Evolutionary conservation across 1,284 basidiomycete species (phyloP).

Genomic region (Cutaneotrichosporon cutaneum): DNA sequence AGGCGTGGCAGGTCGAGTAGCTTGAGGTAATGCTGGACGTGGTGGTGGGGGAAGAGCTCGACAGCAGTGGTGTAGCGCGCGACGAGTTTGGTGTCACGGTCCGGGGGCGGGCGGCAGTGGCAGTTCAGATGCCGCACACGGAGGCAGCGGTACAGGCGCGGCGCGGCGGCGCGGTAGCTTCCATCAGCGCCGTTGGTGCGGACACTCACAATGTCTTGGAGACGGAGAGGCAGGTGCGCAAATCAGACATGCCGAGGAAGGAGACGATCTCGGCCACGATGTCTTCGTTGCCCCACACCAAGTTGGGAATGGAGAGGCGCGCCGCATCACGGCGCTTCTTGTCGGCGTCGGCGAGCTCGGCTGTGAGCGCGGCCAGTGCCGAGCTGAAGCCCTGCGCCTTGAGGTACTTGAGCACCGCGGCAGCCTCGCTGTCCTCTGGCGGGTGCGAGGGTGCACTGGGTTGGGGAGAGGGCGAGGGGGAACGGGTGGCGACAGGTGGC

Average conservation of each 20-base stretch:
- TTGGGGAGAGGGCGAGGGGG: not conserved
- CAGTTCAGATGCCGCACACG: not conserved
- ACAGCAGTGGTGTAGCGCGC: conserved; percentile 3
- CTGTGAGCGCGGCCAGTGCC: not conserved
- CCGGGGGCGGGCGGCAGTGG: not conserved
- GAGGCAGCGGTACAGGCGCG: conserved; percentile 3
- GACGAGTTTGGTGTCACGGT: not conserved
- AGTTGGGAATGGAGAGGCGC: not conserved
- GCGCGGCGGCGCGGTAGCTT: conserved; percentile 2
- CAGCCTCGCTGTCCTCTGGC: no score
- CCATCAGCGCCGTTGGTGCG: not conserved
- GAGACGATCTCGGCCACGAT: not conserved
- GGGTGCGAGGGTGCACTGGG: not conserved
- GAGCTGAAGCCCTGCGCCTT: not conserved
- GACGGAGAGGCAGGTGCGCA: not conserved
- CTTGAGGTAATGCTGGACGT: conserved; percentile 1
- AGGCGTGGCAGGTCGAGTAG: not conserved
- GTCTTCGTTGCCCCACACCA: conserved; percentile 5
- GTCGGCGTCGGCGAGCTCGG: not conserved
- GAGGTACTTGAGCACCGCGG: conserved; percentile 2
- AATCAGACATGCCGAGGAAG: conserved; percentile 9
- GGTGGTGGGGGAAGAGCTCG: conserved; percentile 9
- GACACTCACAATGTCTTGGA: not conserved
- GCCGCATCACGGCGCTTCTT: not conserved
- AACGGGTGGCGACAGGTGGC: not conserved